phyloP scores from a whole-genome alignment of 192 early-diverging fungal genomes.

The Coemansia sp. region DNA sequence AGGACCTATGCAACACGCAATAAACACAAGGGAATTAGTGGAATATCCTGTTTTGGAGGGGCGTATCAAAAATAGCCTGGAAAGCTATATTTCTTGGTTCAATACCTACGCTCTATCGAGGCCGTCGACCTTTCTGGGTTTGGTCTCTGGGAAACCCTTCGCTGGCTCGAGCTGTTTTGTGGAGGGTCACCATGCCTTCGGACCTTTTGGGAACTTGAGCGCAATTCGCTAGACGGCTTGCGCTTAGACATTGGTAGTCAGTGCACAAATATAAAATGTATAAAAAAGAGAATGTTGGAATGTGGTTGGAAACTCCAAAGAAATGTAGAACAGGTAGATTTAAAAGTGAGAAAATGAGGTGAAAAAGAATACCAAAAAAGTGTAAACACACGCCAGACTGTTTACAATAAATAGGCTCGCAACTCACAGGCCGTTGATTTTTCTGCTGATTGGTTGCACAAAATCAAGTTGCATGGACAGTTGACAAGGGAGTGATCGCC shows the following conservation, averaged over 20 bases:
- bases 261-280: not conserved
- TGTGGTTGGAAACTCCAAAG: not conserved
- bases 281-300: too few relatives aligned
- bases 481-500: too few relatives aligned
- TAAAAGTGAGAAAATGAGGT: not conserved
- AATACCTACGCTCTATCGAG: not conserved
- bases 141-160: not conserved
- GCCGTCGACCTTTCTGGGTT: accelerated
- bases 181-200: not conserved
- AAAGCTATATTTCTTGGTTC: not conserved
- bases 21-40: not conserved
- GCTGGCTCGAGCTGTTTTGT: not conserved
- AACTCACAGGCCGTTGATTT: too few relatives aligned
- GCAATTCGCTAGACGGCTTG: not conserved
- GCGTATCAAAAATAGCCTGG: not conserved
- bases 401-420: not conserved
- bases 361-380: not conserved
- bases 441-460: too few relatives aligned
- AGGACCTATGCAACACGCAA: not conserved
- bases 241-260: not conserved
- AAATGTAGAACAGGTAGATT: not conserved
- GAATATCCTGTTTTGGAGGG: not conserved
- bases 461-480: too few relatives aligned
- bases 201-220: not conserved
- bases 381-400: not conserved